phyloP scores from a whole-genome alignment of 441 rosid species.

The Pelargonium citronellum region DNA sequence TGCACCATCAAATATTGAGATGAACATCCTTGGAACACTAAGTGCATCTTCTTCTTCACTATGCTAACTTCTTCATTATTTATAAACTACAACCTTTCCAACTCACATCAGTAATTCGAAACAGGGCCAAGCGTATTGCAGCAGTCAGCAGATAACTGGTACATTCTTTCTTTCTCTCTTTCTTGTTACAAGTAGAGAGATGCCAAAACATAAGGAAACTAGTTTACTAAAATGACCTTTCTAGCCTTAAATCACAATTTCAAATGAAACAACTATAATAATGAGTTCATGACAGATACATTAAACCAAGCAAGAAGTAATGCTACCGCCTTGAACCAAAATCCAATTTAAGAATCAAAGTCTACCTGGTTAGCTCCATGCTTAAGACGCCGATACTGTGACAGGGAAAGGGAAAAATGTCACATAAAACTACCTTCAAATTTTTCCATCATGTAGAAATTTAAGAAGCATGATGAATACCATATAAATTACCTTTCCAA shows the following conservation, averaged over 20 bases:
- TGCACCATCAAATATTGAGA: background rate
- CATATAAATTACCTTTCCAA: conserved; percentile 70
- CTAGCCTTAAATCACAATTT: background rate
- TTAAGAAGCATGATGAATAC: conserved; percentile 13
- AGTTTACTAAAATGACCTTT: background rate
- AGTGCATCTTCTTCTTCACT: background rate
- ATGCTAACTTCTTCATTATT: background rate
- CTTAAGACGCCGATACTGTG: conserved; percentile 98
- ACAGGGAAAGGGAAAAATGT: conserved; percentile 23
- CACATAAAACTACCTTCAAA: conserved; percentile 20
- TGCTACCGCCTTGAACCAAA: background rate
- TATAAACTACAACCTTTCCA: background rate
- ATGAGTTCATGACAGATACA: background rate
- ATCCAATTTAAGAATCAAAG: conserved; percentile 5
- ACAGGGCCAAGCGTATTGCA: background rate
- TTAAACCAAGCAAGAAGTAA: background rate
- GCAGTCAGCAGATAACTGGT: background rate
- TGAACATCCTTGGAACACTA: background rate
- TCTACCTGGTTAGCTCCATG: conserved; percentile 86
- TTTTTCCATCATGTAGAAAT: conserved; percentile 13
- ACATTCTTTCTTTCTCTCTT: background rate
- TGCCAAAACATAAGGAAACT: background rate
- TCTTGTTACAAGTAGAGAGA: background rate
- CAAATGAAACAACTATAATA: background rate
- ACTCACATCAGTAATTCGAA: background rate